Percentiles rank a stretch among this genome's conserved stretches.
phyloP scores from a whole-genome alignment of 352 stramenopile species.

The Pythium phragmiticola region DNA sequence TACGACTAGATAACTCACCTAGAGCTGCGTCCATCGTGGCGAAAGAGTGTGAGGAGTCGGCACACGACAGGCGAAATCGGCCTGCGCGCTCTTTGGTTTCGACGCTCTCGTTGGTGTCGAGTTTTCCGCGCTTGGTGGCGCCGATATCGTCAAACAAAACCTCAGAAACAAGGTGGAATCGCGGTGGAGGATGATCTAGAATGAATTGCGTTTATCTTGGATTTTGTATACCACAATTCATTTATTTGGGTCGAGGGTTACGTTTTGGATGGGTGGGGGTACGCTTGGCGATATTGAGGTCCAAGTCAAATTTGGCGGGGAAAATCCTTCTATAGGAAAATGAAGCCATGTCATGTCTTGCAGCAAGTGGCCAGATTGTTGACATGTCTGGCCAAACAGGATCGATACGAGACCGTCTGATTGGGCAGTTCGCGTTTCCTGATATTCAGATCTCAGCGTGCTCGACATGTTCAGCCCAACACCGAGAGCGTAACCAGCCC shows the following conservation, averaged over 20 bases:
- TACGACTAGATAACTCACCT: slow-evolving; percentile 13
- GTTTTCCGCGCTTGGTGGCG: slow-evolving; percentile 24
- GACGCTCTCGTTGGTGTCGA: slow-evolving; percentile 17
- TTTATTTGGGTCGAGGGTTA: slow-evolving; percentile 33
- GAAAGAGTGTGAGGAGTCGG: neutral
- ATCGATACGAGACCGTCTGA: neutral
- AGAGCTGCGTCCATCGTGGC: slow-evolving; percentile 18
- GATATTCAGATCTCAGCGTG: neutral
- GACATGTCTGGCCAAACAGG: neutral
- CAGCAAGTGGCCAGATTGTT: neutral
- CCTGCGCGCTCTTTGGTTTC: slow-evolving; percentile 10
- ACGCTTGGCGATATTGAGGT: slow-evolving; percentile 3
- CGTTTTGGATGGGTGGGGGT: slow-evolving; percentile 4
- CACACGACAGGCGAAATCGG: neutral
- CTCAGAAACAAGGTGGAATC: slow-evolving; percentile 20
- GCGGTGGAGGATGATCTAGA: neutral
- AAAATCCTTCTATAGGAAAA: neutral
- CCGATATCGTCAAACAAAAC: slow-evolving; percentile 22
- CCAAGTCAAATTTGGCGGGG: neutral
- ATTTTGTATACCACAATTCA: slow-evolving; percentile 61
- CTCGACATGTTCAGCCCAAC: neutral
- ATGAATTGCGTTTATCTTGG: slow-evolving; percentile 36
- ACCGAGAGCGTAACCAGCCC: neutral
- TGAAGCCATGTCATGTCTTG: slow-evolving; percentile 17
- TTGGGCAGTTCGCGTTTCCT: neutral